Conservation (phyloP, 1,284 basidiomycete genomes). For the Somion occarium region DNA sequence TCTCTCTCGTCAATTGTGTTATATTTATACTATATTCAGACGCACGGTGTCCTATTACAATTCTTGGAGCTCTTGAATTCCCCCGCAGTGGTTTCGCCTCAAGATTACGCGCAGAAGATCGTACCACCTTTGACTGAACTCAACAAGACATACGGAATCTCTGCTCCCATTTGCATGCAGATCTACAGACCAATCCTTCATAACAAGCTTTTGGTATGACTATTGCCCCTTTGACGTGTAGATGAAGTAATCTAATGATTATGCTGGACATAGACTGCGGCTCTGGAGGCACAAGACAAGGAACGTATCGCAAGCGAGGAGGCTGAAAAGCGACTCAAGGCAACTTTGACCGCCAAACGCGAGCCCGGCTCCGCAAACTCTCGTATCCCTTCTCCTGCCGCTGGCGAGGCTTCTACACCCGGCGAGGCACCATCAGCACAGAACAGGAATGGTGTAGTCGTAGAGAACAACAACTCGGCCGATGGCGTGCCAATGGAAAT, state of each 20-base stretch:
- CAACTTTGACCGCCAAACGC: slow-evolving; percentile 69
- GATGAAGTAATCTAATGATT: slow-evolving; percentile 6
- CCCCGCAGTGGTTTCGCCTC: slow-evolving; percentile 49
- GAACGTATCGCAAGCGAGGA: slow-evolving; percentile 65
- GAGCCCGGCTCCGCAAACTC: slow-evolving; percentile 54
- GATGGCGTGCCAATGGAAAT: slow-evolving; percentile 47
- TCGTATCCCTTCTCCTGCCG: slow-evolving; percentile 55
- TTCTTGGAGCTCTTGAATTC: slow-evolving; percentile 72
- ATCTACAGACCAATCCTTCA: slow-evolving; percentile 83
- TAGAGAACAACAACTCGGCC: slow-evolving; percentile 33
- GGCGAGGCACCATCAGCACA: slow-evolving; percentile 25
- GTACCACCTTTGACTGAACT: slow-evolving; percentile 73
- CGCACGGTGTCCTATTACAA: slow-evolving; percentile 72
- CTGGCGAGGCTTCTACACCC: slow-evolving; percentile 30
- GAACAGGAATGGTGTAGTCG: slow-evolving; percentile 29
- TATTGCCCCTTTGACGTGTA: slow-evolving; percentile 5
- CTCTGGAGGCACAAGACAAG: slow-evolving; percentile 57
- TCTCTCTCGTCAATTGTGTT: not conserved
- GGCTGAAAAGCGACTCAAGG: slow-evolving; percentile 71
- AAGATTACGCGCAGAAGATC: slow-evolving; percentile 62
- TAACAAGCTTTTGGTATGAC: slow-evolving; percentile 52
- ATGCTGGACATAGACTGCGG: slow-evolving; percentile 38
- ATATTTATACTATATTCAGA: slow-evolving; percentile 36
- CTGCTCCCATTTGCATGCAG: slow-evolving; percentile 85
- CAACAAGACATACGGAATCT: slow-evolving; percentile 70